Conservation (phyloP, 73 alveolate species). For the Tetrahymena borealis region DNA sequence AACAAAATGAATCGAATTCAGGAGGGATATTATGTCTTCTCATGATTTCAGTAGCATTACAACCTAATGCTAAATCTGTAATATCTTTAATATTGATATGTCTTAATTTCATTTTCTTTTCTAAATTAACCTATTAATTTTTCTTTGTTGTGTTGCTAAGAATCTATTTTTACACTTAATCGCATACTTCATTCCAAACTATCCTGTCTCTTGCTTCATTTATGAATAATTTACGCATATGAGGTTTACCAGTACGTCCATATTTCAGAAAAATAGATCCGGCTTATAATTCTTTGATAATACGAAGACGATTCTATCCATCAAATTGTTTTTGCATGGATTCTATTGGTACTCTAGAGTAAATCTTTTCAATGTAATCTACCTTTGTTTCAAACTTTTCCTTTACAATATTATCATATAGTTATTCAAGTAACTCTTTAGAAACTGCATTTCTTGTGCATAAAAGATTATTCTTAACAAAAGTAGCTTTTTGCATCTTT, state of each 20-base stretch:
- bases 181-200: not conserved
- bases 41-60: slow-evolving; percentile 46
- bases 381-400: slow-evolving; percentile 51
- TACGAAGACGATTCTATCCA: slow-evolving; percentile 7
- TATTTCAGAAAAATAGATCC: slow-evolving; percentile 54
- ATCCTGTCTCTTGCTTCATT: slow-evolving; percentile 11
- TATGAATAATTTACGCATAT: slow-evolving; percentile 50
- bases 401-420: slow-evolving; percentile 45
- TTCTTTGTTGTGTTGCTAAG: slow-evolving; percentile 3
- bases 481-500: slow-evolving; percentile 47
- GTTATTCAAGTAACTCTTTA: slow-evolving; percentile 8
- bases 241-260: slow-evolving; percentile 57
- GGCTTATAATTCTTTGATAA: slow-evolving; percentile 8
- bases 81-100: slow-evolving; percentile 25
- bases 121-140: not conserved
- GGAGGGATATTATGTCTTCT: slow-evolving; percentile 49
- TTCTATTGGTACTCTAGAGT: slow-evolving; percentile 34
- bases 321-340: not conserved
- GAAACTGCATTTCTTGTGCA: slow-evolving; percentile 20
- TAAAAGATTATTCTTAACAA: slow-evolving; percentile 31
- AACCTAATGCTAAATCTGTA: slow-evolving; percentile 52
- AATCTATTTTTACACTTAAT: slow-evolving; percentile 15
- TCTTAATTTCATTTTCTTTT: slow-evolving; percentile 30
- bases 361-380: slow-evolving; percentile 56
- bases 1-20: slow-evolving; percentile 55